Evolutionary conservation across 805 yeast species (phyloP), one percentile per base, ranked within the genome.

Genomic region (Maudiozyma turicensis): DNA sequence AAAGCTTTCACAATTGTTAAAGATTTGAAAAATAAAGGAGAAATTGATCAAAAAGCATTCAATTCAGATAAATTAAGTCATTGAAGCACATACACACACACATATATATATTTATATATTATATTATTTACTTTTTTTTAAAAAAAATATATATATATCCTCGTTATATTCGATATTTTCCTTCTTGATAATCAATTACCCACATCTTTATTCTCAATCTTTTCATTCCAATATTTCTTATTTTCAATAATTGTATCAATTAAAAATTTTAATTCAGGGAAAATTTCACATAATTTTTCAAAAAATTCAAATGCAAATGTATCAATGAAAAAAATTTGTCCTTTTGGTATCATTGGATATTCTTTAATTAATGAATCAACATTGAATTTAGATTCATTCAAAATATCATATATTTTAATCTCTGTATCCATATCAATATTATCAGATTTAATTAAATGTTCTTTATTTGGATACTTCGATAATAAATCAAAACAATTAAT

Each of bases 1-100:
- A 93, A 93, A 70, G 95, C 95, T 37, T 93, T 93, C 70, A 86
- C 81, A 52, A 83, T 82, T 49, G 95, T 91, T 43, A 80, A 79
- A 59, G 83, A 76, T 37, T 72, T 74, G 43, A 73, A 73, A 55
- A 76, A 71, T 50, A 65, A 61, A 6, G 71, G 72, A 6, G 48
- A 61, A 39, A 67, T 69, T 40, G 68, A 64, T 46, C 6, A 14
- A 5, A 39, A 29, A 8, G 42, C 42, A 20, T 39, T 39, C 9
- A 13, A n/a, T 13, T n/a, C 38, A 3, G 38, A 15, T 3, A n/a
- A n/a, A n/a, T n/a, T n/a, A n/a, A n/a, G n/a, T n/a, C n/a, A n/a
- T n/a, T n/a, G n/a, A n/a, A n/a, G n/a, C n/a, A n/a, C n/a, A n/a
- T 34, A 34, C 11, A 34, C n/a, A 34, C 7, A 32, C 10, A 32